phyloP scores from a whole-genome alignment of 495 filamentous ascomycete genomes.

The Neurospora sp. region DNA sequence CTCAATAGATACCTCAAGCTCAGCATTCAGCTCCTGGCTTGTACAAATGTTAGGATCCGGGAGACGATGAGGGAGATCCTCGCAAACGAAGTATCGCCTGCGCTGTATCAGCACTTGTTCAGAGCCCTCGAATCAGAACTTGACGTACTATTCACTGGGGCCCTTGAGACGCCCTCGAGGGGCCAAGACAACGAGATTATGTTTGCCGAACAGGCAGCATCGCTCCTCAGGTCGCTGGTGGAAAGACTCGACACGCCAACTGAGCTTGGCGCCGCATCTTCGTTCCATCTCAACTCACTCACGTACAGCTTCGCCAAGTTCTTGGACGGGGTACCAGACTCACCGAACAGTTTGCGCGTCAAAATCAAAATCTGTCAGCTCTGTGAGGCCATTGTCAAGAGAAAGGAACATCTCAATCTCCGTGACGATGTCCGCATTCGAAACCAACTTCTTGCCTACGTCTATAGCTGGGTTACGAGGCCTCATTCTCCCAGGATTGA shows the following conservation, averaged over 20 bases:
- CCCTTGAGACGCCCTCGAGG: slow-evolving; percentile 36
- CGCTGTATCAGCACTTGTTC: slow-evolving; percentile 50
- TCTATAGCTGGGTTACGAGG: slow-evolving; percentile 54
- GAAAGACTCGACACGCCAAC: slow-evolving; percentile 49
- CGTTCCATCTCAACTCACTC: slow-evolving; percentile 48
- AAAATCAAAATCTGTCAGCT: slow-evolving; percentile 59
- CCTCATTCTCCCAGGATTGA: slow-evolving; percentile 33
- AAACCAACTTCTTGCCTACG: slow-evolving; percentile 53
- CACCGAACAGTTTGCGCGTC: slow-evolving; percentile 42
- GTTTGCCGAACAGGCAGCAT: slow-evolving; percentile 55
- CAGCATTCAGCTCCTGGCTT: slow-evolving; percentile 52
- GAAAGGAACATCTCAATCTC: slow-evolving; percentile 56
- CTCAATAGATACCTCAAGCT: slow-evolving; percentile 50
- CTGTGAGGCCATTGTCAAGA: slow-evolving; percentile 51
- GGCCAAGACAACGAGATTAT: slow-evolving; percentile 49
- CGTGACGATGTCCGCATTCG: slow-evolving; percentile 54
- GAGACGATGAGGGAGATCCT: slow-evolving; percentile 55
- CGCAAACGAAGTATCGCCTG: slow-evolving; percentile 47
- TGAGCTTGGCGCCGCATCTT: slow-evolving; percentile 45
- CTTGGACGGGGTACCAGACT: slow-evolving; percentile 42
- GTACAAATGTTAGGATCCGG: slow-evolving; percentile 48
- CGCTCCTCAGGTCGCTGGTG: slow-evolving; percentile 50
- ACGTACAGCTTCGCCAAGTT: slow-evolving; percentile 53
- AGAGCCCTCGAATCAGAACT: slow-evolving; percentile 51
- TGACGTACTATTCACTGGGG: slow-evolving; percentile 44